Evolutionary conservation across 1,284 basidiomycete genomes (phyloP).

Genomic region (Leccinum griseonigrum): DNA sequence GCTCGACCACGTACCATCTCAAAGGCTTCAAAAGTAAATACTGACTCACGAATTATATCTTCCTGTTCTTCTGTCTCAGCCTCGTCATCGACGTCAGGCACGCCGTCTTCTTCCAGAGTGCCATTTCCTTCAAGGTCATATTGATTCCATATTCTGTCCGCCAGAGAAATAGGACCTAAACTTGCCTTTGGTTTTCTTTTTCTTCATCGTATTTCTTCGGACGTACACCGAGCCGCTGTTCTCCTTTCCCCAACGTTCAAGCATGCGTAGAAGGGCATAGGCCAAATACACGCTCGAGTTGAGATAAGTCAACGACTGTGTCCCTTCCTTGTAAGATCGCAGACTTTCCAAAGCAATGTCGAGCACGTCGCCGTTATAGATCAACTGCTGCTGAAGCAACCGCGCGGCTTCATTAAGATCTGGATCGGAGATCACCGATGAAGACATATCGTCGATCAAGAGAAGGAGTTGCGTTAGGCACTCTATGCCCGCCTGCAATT

Average conservation of each 20-base stretch:
- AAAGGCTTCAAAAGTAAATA: slow-evolving; percentile 87
- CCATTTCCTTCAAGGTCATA: slow-evolving; percentile 32
- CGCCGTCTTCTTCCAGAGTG: slow-evolving; percentile 53
- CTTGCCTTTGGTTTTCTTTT: slow-evolving; percentile 50
- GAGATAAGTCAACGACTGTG: slow-evolving; percentile 72
- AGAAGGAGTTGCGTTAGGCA: slow-evolving; percentile 88
- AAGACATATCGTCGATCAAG: slow-evolving; percentile 70
- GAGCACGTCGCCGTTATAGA: slow-evolving; percentile 91
- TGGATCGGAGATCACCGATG: slow-evolving; percentile 37
- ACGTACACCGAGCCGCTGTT: slow-evolving; percentile 70
- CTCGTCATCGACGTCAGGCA: slow-evolving; percentile 67
- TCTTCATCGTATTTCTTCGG: slow-evolving; percentile 58
- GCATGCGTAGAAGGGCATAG: slow-evolving; percentile 79
- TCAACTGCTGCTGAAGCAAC: slow-evolving; percentile 81
- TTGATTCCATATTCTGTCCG: slow-evolving; percentile 12
- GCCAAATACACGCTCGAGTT: slow-evolving; percentile 82
- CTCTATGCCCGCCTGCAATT: slow-evolving; percentile 90
- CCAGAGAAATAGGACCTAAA: slow-evolving; percentile 16
- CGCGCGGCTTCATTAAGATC: slow-evolving; percentile 76
- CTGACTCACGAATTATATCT: slow-evolving; percentile 73
- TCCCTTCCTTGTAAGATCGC: slow-evolving; percentile 71
- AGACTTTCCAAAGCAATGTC: slow-evolving; percentile 82
- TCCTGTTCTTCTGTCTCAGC: slow-evolving; percentile 57
- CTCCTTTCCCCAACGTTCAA: slow-evolving; percentile 82
- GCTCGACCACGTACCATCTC: slow-evolving; percentile 64